Evolutionary conservation across 768 basidiomycete species (phyloP), one percentile per base, ranked within the genome.

Genomic region (Hortiboletus flavorubellus): DNA sequence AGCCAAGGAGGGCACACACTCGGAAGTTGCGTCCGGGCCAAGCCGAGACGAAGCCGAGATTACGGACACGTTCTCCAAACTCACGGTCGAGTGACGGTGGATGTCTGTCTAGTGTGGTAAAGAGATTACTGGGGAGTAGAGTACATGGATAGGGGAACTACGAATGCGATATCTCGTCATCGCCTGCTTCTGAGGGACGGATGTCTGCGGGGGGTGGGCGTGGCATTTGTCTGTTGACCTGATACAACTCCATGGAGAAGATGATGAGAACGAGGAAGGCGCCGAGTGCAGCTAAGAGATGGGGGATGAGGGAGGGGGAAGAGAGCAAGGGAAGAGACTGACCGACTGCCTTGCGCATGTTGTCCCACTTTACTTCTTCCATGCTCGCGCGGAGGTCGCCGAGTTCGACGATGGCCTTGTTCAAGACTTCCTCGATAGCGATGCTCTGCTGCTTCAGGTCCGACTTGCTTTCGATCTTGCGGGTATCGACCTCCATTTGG

Each of bases 401-500:
- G 45, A 92, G 73, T 46, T 72, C 78, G 46, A 93, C 82, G 49
- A 91, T 78, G 26, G 85, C 79, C 63, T 86, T 87, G 68, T 89
- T 91, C 56, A 89, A 71, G 18, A 92, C 68, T 68, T 87, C 87
- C 91, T 93, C 91, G 38, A 96, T 92, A 35, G 76, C 74, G 56
- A 98, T 89, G 62, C 93, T 93, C 62, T 87, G 85, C 50, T 79
- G 80, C 72, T 94, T 96, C 55, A 91, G 65, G 49, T 98, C 94
- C 1, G 85, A 78, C 65, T 86, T 88, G 14, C 86, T 82, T 68
- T 98, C 97, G 60, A 89, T 92, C 76, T 94, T 98, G 54, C 96
- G 80, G 58, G 86, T 93, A 64, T 96, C 93, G 56, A 98, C 78
- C 53, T 99, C 97, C 86, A 98, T 93, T 71, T 98, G 94, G 48